Conservation (phyloP, 805 yeast species). For the Candida corydali region DNA sequence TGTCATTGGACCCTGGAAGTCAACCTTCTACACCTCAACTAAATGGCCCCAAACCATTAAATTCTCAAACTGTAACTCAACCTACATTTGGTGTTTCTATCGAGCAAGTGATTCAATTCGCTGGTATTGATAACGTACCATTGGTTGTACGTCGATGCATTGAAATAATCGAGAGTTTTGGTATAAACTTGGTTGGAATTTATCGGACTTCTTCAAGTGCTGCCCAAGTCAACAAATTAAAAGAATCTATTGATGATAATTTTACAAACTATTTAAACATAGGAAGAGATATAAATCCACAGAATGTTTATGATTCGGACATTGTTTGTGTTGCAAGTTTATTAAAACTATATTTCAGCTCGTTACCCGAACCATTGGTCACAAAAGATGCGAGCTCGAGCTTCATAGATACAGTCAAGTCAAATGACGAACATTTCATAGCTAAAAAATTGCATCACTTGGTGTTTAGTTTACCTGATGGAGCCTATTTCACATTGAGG, state of each 20-base stretch:
- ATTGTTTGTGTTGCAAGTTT: constrained; percentile 85
- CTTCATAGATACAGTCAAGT: constrained; percentile 66
- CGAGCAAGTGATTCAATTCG: constrained; percentile 71
- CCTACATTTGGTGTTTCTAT: constrained; percentile 80
- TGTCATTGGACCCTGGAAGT: constrained; percentile 27
- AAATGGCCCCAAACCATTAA: constrained; percentile 32
- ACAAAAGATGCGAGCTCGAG: constrained; percentile 57
- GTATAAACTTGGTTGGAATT: constrained; percentile 82
- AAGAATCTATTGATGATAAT: constrained; percentile 67
- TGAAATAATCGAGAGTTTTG: constrained; percentile 78
- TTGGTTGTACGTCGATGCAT: constrained; percentile 85
- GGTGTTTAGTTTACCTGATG: constrained; percentile 88
- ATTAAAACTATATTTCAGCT: constrained; percentile 76
- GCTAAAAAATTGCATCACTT: constrained; percentile 79
- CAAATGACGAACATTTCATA: constrained; percentile 42
- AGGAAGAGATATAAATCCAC: constrained; percentile 38
- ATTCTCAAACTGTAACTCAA: constrained; percentile 12
- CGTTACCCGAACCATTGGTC: constrained; percentile 82
- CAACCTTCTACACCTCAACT: constrained; percentile 26
- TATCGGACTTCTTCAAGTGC: constrained; percentile 83
- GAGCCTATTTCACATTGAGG: constrained; percentile 88
- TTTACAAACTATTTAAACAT: constrained; percentile 56
- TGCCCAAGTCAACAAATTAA: constrained; percentile 67
- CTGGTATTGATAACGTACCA: constrained; percentile 87
- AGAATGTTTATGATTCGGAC: constrained; percentile 66